Conservation (phyloP, 176 grass and related monocot species). For the Lolium multiflorum region DNA sequence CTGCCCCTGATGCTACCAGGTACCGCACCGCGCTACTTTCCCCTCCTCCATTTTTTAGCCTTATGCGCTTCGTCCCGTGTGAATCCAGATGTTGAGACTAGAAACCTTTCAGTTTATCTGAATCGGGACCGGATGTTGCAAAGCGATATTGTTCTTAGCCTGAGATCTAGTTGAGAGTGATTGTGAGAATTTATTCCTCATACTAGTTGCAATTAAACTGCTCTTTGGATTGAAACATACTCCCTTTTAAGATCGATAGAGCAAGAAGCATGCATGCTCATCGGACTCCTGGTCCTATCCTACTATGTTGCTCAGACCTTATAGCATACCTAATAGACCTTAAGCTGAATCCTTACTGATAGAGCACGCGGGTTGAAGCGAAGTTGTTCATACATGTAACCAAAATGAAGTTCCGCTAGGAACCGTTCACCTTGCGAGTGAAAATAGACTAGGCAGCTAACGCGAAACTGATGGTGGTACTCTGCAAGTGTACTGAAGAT, state of each 20-base stretch:
- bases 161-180: slow-evolving; percentile 23
- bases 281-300: neutral
- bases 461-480: no score
- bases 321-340: neutral
- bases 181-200: neutral
- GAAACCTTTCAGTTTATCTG: slow-evolving; percentile 10
- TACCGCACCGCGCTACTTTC: slow-evolving; percentile 21
- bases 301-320: neutral
- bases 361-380: neutral
- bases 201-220: neutral
- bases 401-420: no score
- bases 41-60: slow-evolving; percentile 23
- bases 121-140: neutral
- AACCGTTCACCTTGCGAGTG: no score
- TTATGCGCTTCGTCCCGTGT: neutral
- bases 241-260: no score
- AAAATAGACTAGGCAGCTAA: no score
- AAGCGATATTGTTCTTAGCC: no score
- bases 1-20: slow-evolving; percentile 41
- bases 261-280: neutral
- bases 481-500: slow-evolving; percentile 37
- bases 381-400: neutral
- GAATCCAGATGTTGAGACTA: neutral
- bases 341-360: slow-evolving; percentile 1
- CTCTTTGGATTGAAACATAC: no score